Percentiles rank a stretch among this genome's conserved stretches.
Evolutionary conservation across 352 stramenopile genomes (phyloP).

Genomic region (Pythium rishiriense): DNA sequence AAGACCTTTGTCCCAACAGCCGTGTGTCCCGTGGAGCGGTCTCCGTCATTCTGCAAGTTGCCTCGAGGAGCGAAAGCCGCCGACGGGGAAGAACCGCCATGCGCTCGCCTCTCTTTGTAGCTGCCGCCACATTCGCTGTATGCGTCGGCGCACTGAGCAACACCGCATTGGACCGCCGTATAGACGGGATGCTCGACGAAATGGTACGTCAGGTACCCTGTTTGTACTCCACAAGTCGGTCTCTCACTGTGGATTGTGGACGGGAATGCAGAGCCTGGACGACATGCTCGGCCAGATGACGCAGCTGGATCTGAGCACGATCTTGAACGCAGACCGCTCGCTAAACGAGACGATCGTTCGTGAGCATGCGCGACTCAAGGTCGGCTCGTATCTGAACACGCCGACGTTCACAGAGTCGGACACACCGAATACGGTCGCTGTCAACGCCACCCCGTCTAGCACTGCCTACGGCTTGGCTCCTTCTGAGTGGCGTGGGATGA

Average conservation of each 20-base stretch:
- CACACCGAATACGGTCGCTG: conserved; percentile 15
- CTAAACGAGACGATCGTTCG: conserved; percentile 65
- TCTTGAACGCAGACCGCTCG: conserved; percentile 65
- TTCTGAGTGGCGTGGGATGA: conserved; percentile 66
- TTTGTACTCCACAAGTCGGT: background rate
- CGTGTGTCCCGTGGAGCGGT: background rate
- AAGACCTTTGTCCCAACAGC: background rate
- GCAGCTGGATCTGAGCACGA: conserved; percentile 86
- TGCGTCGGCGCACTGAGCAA: background rate
- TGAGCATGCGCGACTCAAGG: conserved; percentile 70
- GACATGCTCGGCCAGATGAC: conserved; percentile 90
- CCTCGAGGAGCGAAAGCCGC: background rate
- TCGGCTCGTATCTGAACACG: conserved; percentile 91
- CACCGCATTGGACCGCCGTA: background rate
- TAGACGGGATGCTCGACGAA: conserved; percentile 15
- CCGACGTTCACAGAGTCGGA: conserved; percentile 38
- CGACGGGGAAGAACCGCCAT: background rate
- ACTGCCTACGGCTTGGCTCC: conserved; percentile 47
- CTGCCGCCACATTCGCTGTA: background rate
- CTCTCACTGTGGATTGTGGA: background rate
- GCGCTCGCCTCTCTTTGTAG: background rate
- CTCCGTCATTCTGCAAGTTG: conserved; percentile 1
- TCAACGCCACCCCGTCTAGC: conserved; percentile 26
- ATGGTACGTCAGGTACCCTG: conserved; percentile 9
- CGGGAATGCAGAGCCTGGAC: conserved; percentile 22